Evolutionary conservation across 306 rosid species (phyloP), one percentile per base, ranked within the genome.

Genomic region (Macrotyloma uniflorum): DNA sequence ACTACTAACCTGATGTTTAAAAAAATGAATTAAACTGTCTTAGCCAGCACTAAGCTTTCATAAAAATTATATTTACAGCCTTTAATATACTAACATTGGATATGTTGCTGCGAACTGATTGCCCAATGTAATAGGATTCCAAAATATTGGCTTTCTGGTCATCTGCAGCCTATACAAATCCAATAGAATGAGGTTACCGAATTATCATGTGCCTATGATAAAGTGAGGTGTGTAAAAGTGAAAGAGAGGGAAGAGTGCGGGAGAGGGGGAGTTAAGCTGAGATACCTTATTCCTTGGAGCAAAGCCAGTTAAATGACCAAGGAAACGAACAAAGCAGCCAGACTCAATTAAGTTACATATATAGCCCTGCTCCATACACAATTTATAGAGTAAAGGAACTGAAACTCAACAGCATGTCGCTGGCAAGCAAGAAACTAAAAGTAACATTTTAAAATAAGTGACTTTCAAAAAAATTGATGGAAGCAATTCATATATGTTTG

Each of bases 281-380:
- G 69, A 40, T 65, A 94, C 99, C 99, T 91, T 91, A 51, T 76
- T 90, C 80, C 88, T 83, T 22, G 98, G 98, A 76, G 90, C 89
- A 78, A 95, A 93, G 74, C 96, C 99, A 18, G 99, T 95, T 83
- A 95, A 82, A 12, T 83, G 97, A 54, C 98, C 99, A 53, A 95
- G 94, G 83, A 89, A 95, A 75, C 97, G 96, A 75, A 95, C 97
- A 89, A 95, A 95, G 81, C 98, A 95, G 49, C 99, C 99, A 45
- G 87, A 79, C 81, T 89, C 98, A 84, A 91, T 95, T 77, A 93
- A 11, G 86, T 95, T 95, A 78, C 93, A 93, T 64, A 95, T 76
- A 71, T 89, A 95, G 67, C 99, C 99, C 98, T 94, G 89, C 57
- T 77, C 70, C 72, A 53, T 19, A 77, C 62, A 76, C 19, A 67